These are phyloP conservation scores for Claviceps cyperi DNA, from an alignment of 2,329 filamentous ascomycete genomes.

Conservation along the genomic window DNA sequence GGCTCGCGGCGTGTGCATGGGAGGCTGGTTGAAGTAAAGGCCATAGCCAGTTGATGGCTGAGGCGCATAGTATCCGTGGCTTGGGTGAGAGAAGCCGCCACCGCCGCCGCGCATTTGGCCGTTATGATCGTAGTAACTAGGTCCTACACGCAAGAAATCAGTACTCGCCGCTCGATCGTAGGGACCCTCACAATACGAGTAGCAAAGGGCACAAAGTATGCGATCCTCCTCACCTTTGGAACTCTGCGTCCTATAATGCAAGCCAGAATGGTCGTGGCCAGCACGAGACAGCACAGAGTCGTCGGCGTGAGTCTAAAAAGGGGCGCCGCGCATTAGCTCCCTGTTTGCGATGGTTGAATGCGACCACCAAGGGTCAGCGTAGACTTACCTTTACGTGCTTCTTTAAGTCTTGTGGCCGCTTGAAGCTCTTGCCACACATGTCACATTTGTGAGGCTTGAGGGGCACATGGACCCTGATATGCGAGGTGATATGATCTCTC, in stretches of 20 bases:
- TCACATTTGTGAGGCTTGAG: constrained; percentile 98
- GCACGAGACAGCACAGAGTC: constrained; percentile 61
- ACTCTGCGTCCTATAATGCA: constrained; percentile 39
- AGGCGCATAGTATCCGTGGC: constrained; percentile 44
- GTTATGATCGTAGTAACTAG: constrained; percentile 51
- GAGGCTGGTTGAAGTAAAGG: constrained; percentile 63
- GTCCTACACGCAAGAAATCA: constrained; percentile 24
- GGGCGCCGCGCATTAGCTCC: constrained; percentile 9
- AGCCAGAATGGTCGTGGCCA: constrained; percentile 35
- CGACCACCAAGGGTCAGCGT: neutral
- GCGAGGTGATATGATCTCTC: constrained; percentile 97
- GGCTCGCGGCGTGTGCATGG: constrained; percentile 34
- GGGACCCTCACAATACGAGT: constrained; percentile 6
- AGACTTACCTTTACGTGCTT: constrained; percentile 77
- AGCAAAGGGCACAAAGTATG: neutral
- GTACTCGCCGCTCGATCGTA: neutral
- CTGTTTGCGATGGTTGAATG: neutral
- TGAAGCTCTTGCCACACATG: constrained; percentile 97
- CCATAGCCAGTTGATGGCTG: constrained; percentile 46
- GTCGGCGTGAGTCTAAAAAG: constrained; percentile 66
- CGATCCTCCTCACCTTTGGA: constrained; percentile 33
- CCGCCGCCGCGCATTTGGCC: constrained; percentile 43
- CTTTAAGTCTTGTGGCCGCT: constrained; percentile 96
- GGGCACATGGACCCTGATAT: constrained; percentile 97
- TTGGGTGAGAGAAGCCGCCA: constrained; percentile 41